Conservation (phyloP, 805 yeast species). For the Suhomyces vadensis region DNA sequence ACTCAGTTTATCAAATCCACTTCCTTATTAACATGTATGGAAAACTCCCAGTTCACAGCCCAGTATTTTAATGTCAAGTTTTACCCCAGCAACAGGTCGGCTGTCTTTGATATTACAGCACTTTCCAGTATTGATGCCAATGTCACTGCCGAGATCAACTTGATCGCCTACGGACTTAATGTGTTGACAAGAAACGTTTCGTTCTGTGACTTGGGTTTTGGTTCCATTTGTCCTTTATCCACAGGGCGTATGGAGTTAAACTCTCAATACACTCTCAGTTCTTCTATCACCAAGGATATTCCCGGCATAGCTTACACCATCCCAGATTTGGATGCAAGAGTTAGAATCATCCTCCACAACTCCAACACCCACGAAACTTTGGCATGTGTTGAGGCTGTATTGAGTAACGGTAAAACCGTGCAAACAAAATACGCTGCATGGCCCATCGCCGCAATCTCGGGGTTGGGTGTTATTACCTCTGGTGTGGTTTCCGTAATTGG, state of each 20-base stretch:
- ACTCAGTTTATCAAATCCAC: conserved; percentile 46
- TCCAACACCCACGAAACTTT: conserved; percentile 48
- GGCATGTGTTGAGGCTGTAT: conserved; percentile 90
- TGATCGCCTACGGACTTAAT: conserved; percentile 81
- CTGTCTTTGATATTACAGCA: conserved; percentile 70
- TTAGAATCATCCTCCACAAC: conserved; percentile 61
- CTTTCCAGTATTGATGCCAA: conserved; percentile 70
- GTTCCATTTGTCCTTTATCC: conserved; percentile 71
- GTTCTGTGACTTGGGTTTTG: conserved; percentile 57
- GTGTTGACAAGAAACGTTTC: conserved; percentile 55
- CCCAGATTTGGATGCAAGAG: conserved; percentile 94
- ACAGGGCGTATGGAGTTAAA: conserved; percentile 83
- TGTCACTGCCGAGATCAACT: conserved; percentile 61
- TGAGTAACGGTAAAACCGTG: conserved; percentile 89
- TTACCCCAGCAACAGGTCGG: conserved; percentile 64
- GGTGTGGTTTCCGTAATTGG: conserved; percentile 87
- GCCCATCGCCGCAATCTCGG: conserved; percentile 93
- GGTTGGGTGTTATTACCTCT: conserved; percentile 82
- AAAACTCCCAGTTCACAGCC: conserved; percentile 82
- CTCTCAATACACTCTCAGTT: conserved; percentile 47
- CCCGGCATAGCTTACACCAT: conserved; percentile 87
- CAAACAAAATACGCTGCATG: conserved; percentile 69
- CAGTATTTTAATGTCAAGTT: conserved; percentile 74
- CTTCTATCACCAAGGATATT: conserved; percentile 48
- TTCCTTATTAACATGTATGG: conserved; percentile 90